Conservation (phyloP, 306 rosid species). For the Fragaria ananassa region DNA sequence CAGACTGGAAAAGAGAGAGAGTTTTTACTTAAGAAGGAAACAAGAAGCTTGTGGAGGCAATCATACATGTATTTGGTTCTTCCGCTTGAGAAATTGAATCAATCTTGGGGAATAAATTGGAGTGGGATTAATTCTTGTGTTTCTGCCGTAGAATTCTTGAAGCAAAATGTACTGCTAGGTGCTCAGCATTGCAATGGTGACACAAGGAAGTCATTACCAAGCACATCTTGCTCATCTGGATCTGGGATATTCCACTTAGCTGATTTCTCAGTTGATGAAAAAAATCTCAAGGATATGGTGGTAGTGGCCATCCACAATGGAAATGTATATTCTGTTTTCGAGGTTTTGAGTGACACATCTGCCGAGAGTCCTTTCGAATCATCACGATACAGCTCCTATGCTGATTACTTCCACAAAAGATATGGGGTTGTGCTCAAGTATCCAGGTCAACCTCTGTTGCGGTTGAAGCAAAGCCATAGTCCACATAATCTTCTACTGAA, state of each 20-base stretch:
- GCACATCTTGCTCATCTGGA: conserved; percentile 26
- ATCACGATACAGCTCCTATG: conserved; percentile 35
- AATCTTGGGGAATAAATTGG: conserved; percentile 63
- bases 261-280: conserved; percentile 39
- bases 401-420: conserved; percentile 59
- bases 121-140: conserved; percentile 59
- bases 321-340: conserved; percentile 61
- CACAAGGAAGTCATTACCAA: conserved; percentile 22
- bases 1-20: conserved; percentile 34
- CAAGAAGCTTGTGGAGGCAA: conserved; percentile 50
- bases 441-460: conserved; percentile 65
- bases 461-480: conserved; percentile 85
- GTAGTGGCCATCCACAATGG: conserved; percentile 88
- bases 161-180: conserved; percentile 32
- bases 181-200: conserved; percentile 28
- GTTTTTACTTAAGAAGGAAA: conserved; percentile 56
- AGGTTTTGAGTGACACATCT: conserved; percentile 34
- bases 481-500: conserved; percentile 88
- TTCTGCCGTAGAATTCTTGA: conserved; percentile 53
- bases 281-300: conserved; percentile 40
- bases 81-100: conserved; percentile 49
- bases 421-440: conserved; percentile 25
- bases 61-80: conserved; percentile 66
- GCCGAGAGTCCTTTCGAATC: conserved; percentile 85
- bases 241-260: conserved; percentile 49